A percentile compares a stretch with the other conserved stretches of the same genome.
These are phyloP conservation scores for Petunia axillaris DNA, from an alignment of 257 asterid species.

Conservation along the genomic window DNA sequence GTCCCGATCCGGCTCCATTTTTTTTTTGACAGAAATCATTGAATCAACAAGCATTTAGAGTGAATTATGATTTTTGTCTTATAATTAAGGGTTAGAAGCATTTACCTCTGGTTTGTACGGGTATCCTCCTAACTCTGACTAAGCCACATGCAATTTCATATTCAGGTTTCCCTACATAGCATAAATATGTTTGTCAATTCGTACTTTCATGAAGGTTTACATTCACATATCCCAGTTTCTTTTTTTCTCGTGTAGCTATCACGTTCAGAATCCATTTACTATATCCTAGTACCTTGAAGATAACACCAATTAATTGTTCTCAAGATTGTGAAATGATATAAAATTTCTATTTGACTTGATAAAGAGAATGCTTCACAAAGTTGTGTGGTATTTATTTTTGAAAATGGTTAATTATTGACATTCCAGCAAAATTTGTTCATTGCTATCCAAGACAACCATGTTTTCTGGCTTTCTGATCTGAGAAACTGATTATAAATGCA, in stretches of 20 bases:
- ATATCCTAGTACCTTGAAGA: neutral
- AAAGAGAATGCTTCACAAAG: neutral
- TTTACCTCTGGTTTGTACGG: neutral
- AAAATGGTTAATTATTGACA: neutral
- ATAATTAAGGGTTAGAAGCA: neutral
- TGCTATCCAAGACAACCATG: neutral
- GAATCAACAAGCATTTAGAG: neutral
- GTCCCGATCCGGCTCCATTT: too few relatives aligned
- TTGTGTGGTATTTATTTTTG: neutral
- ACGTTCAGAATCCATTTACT: neutral
- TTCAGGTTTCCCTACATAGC: neutral
- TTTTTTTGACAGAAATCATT: neutral
- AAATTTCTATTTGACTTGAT: neutral
- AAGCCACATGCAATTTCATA: neutral
- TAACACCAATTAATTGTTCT: neutral
- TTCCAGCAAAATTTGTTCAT: neutral
- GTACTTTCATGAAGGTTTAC: neutral
- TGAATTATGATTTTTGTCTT: neutral
- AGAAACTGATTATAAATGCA: slow-evolving; percentile 44
- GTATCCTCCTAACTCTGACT: neutral
- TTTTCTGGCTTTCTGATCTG: slow-evolving; percentile 19
- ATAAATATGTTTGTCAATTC: neutral
- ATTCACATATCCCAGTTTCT: neutral
- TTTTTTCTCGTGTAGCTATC: neutral
- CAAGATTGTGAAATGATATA: neutral